Evolutionary conservation across 2,329 filamentous ascomycete genomes (phyloP).

Genomic region (Pseudogymnoascus sp.): DNA sequence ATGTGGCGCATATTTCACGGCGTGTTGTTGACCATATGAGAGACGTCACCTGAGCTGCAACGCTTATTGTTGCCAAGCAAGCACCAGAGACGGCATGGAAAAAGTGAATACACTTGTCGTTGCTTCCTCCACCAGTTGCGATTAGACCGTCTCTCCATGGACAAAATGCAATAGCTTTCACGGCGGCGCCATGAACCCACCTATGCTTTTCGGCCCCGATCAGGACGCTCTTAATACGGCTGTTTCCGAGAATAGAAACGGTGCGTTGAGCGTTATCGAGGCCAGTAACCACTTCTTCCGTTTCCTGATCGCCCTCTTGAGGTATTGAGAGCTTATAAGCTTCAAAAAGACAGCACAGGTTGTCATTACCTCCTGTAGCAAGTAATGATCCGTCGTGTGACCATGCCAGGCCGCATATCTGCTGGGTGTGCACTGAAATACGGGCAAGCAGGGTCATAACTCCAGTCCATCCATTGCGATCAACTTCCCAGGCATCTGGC

Average conservation of each 20-base stretch:
- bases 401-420: slow-evolving; percentile 91
- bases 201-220: slow-evolving; percentile 56
- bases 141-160: slow-evolving; percentile 84
- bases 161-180: slow-evolving; percentile 95
- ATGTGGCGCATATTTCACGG: slow-evolving; percentile 84
- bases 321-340: slow-evolving; percentile 17
- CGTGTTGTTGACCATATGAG: slow-evolving; percentile 82
- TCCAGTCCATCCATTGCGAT: slow-evolving; percentile 63
- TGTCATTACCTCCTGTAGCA: slow-evolving; percentile 88
- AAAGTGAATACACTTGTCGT: slow-evolving; percentile 94
- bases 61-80: slow-evolving; percentile 80
- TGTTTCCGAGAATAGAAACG: slow-evolving; percentile 24
- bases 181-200: slow-evolving; percentile 75
- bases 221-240: slow-evolving; percentile 38
- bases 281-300: slow-evolving; percentile 18
- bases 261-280: slow-evolving; percentile 25
- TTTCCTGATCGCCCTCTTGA: background rate
- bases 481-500: slow-evolving; percentile 57
- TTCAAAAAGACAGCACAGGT: slow-evolving; percentile 75
- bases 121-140: slow-evolving; percentile 86
- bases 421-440: slow-evolving; percentile 73
- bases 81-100: slow-evolving; percentile 80
- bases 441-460: slow-evolving; percentile 68
- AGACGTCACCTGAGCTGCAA: slow-evolving; percentile 86
- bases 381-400: slow-evolving; percentile 67